Evolutionary conservation across 73 alveolate genomes (phyloP), one percentile per base, ranked within the genome.

Genomic region (Durusdinium trenchii): DNA sequence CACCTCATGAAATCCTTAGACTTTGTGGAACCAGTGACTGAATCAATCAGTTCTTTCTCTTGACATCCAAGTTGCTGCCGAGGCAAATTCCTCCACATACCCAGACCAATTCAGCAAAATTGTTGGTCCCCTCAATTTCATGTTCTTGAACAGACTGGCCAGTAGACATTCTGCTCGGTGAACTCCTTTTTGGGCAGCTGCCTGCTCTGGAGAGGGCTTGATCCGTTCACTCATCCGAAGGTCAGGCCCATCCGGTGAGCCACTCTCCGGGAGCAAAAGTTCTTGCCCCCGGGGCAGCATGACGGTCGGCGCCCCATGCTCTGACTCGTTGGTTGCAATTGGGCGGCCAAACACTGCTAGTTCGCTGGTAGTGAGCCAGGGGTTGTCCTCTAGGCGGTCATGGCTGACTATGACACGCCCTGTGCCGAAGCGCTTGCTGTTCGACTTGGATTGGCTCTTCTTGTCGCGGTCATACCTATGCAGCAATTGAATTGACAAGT

Each of bases 1-100:
- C n/a, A n/a, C n/a, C n/a, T n/a, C n/a, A n/a, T n/a, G n/a, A n/a
- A n/a, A n/a, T n/a, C n/a, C n/a, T n/a, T n/a, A n/a, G n/a, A n/a
- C n/a, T n/a, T n/a, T n/a, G n/a, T n/a, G n/a, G n/a, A n/a, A n/a
- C n/a, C n/a, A n/a, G n/a, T n/a, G n/a, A n/a, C n/a, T n/a, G n/a
- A n/a, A n/a, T n/a, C n/a, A n/a, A n/a, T n/a, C 69, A 23, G 69
- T 57, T 12, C 23, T 16, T 23, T 57, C 32, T 12, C 69, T 38
- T 42, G 36, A 46, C 6, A 43, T 9, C 30, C 90, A 48, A 32
- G 69, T 20, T 6, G 52, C 94, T 20, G 94, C 94, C 4, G 54
- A n/a, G 12, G 43, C 94, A 50, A 84, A n/a, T 54, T 84, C 94
- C 47, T 84, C 94, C 45, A 84, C 94, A 38, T 84, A 84, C 57